These are phyloP conservation scores for Rubia occidens DNA, from an alignment of 305 asterid species.

Conservation along the genomic window DNA sequence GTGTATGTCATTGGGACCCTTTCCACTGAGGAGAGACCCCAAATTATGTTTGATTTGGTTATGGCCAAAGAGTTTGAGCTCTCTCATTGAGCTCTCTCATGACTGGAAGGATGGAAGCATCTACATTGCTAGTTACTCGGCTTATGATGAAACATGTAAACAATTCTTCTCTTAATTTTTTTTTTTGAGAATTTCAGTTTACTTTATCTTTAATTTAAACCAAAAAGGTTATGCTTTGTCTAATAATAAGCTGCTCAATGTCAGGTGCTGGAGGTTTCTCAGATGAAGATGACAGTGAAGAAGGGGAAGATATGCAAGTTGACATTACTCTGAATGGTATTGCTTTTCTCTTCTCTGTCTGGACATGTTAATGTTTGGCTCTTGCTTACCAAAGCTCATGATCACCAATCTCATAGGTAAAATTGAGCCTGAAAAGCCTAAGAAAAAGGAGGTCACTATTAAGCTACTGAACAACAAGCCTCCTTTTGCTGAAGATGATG, in stretches of 20 bases:
- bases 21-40: conserved; percentile 42
- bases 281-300: conserved; percentile 28
- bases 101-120: conserved; percentile 60
- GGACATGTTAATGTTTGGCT: neutral
- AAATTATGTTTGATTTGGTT: conserved; percentile 55
- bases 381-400: neutral
- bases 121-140: conserved; percentile 44
- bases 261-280: conserved; percentile 30
- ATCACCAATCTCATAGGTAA: conserved; percentile 15
- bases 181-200: neutral
- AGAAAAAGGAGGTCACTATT: neutral
- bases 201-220: neutral
- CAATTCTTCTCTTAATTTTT: neutral
- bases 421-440: conserved; percentile 16
- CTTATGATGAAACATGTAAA: conserved; percentile 31
- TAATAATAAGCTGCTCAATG: neutral
- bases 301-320: neutral
- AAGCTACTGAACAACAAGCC: neutral
- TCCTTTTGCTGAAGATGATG: conserved; percentile 25
- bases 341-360: neutral
- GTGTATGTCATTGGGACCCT: conserved; percentile 48
- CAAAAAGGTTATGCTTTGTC: neutral
- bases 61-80: conserved; percentile 59
- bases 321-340: conserved; percentile 28
- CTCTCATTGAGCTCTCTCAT: conserved; percentile 76